Conservation (phyloP, 2,329 filamentous ascomycete species). For the Alternaria sp. region DNA sequence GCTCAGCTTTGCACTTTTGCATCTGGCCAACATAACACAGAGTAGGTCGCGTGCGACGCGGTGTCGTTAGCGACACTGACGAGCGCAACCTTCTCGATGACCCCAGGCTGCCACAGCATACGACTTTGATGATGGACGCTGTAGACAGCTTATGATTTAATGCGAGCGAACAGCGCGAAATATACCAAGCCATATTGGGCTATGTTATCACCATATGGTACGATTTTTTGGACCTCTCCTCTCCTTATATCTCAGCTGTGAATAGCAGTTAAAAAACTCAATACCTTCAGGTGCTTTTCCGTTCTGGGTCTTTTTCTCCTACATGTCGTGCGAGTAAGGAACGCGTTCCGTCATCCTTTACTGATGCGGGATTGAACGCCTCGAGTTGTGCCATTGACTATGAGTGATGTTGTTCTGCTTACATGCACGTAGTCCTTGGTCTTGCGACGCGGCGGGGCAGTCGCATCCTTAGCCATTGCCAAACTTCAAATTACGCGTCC, state of each 20-base stretch:
- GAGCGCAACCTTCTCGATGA: neutral
- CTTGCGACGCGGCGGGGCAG: neutral
- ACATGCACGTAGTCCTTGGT: neutral
- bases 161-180: slow-evolving; percentile 8
- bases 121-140: slow-evolving; percentile 9
- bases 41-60: neutral
- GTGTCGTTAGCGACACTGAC: neutral
- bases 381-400: neutral
- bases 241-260: slow-evolving; percentile 8
- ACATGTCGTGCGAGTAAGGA: neutral
- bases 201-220: slow-evolving; percentile 23
- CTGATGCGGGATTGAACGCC: neutral
- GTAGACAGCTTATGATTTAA: slow-evolving; percentile 13
- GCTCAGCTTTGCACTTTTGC: neutral
- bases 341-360: neutral
- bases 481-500: neutral
- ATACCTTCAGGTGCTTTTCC: slow-evolving; percentile 1
- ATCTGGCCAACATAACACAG: neutral
- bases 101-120: neutral
- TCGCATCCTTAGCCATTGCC: neutral
- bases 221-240: slow-evolving; percentile 18
- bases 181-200: slow-evolving; percentile 21
- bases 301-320: neutral
- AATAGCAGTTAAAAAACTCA: slow-evolving; percentile 15
- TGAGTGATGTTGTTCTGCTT: neutral